These are phyloP conservation scores for Wickerhamomyces tratensis DNA, from an alignment of 805 yeast species.

Conservation along the genomic window DNA sequence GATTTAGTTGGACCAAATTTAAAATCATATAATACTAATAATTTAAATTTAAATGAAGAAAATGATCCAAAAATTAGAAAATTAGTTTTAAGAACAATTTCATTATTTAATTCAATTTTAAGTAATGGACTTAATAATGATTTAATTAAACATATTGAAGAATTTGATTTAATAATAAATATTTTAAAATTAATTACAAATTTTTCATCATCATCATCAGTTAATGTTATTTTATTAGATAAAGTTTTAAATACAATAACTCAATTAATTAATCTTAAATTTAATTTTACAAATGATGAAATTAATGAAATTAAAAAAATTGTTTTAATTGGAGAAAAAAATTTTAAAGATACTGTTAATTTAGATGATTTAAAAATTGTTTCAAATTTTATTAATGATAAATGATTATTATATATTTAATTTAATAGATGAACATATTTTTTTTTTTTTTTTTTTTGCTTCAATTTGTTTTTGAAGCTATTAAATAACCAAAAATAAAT, in stretches of 20 bases:
- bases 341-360: conserved; percentile 37
- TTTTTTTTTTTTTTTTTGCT: too few species aligned
- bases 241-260: conserved; percentile 42
- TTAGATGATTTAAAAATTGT: conserved; percentile 34
- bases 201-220: too few species aligned
- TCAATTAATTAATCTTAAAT: conserved; percentile 33
- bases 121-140: conserved; percentile 39
- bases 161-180: conserved; percentile 17
- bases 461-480: too few species aligned
- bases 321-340: conserved; percentile 26
- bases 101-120: conserved; percentile 49
- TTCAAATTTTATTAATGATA: background rate
- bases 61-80: conserved; percentile 22
- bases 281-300: conserved; percentile 37
- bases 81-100: conserved; percentile 41
- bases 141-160: conserved; percentile 27
- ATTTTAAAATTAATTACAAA: conserved; percentile 14
- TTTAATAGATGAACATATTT: too few species aligned
- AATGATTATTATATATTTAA: too few species aligned
- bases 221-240: conserved; percentile 42
- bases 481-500: background rate
- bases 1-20: conserved; percentile 28
- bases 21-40: background rate
- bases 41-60: conserved; percentile 2
- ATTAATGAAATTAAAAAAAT: conserved; percentile 23